Evolutionary conservation across 371 early-diverging fungal genomes (phyloP).

Genomic region (Smittium culicis): DNA sequence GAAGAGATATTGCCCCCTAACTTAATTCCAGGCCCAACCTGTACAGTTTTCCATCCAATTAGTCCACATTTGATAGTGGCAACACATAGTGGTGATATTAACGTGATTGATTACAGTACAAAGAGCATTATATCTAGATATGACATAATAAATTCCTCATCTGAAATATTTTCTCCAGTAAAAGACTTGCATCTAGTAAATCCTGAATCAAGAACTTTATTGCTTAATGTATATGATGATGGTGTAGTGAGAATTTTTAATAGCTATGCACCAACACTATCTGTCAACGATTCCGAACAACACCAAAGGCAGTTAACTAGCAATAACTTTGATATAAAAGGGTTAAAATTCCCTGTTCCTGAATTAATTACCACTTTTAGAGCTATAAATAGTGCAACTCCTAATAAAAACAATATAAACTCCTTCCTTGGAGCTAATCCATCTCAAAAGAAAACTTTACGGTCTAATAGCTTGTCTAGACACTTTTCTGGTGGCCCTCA

Average conservation of each 20-base stretch:
- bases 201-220: slow-evolving; percentile 69
- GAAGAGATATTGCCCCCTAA: slow-evolving; percentile 16
- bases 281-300: slow-evolving; percentile 1
- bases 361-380: slow-evolving; percentile 10
- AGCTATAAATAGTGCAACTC: background rate
- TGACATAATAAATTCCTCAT: slow-evolving; percentile 3
- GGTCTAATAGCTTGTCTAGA: background rate
- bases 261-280: slow-evolving; percentile 23
- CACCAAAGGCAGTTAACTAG: background rate
- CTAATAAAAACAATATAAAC: background rate
- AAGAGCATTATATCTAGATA: slow-evolving; percentile 17
- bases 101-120: slow-evolving; percentile 27
- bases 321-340: slow-evolving; percentile 9
- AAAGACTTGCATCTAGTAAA: slow-evolving; percentile 74
- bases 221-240: slow-evolving; percentile 47
- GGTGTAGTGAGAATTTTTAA: slow-evolving; percentile 30
- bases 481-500: background rate
- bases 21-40: slow-evolving; percentile 8
- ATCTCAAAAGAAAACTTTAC: background rate
- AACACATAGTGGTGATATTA: slow-evolving; percentile 16
- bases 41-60: slow-evolving; percentile 18
- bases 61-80: slow-evolving; percentile 28
- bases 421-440: background rate
- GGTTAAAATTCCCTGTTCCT: slow-evolving; percentile 15
- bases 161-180: slow-evolving; percentile 26